Conservation (phyloP, 176 grass and related monocot genomes). For the Carex littledalei region DNA sequence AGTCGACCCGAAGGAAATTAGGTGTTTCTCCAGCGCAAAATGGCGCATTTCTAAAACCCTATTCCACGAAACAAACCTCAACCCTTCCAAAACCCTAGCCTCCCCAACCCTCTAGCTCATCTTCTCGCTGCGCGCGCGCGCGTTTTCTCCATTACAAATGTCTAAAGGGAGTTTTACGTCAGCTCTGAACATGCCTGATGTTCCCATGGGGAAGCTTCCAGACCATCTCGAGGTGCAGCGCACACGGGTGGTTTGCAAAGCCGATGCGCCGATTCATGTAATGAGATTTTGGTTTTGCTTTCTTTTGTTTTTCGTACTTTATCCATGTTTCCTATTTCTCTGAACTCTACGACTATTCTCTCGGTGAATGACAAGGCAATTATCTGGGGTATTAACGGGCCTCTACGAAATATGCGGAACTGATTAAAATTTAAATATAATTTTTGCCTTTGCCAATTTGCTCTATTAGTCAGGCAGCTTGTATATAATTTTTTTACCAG, state of each 20-base stretch:
- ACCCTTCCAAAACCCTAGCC: constrained; percentile 16
- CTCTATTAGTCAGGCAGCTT: background rate
- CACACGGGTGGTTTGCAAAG: constrained; percentile 66
- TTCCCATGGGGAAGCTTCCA: constrained; percentile 47
- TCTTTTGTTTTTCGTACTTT: background rate
- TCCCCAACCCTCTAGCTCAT: background rate
- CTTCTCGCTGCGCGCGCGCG: background rate
- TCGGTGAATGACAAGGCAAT: background rate
- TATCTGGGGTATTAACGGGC: background rate
- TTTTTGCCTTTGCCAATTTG: background rate
- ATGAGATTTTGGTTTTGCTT: background rate
- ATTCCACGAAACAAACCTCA: background rate
- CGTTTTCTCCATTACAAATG: constrained; percentile 27
- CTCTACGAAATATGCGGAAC: background rate
- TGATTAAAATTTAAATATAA: background rate
- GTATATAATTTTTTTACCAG: background rate
- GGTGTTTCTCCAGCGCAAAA: background rate
- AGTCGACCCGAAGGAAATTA: background rate
- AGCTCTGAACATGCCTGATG: constrained; percentile 29
- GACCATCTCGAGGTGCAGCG: constrained; percentile 71
- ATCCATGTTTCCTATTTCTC: background rate
- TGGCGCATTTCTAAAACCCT: background rate
- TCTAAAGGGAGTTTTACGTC: constrained; percentile 32
- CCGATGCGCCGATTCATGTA: constrained; percentile 72
- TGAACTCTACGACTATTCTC: background rate